A percentile compares a stretch with the other conserved stretches of the same genome.
phyloP scores from a whole-genome alignment of 2,329 filamentous ascomycete genomes.

The Aspergillus versicolor region DNA sequence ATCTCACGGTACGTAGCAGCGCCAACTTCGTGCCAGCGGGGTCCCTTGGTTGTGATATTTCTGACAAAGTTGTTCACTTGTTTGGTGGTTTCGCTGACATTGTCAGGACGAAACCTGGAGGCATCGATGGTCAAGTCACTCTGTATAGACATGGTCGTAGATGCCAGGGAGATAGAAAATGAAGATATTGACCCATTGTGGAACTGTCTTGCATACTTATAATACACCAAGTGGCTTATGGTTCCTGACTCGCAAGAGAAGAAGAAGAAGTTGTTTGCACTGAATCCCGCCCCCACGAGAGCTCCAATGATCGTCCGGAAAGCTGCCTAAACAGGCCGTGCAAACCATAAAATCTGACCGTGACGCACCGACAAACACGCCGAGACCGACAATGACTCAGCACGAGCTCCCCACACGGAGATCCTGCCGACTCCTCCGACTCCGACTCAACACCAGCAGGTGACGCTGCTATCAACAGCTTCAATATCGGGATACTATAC shows the following conservation, averaged over 20 bases:
- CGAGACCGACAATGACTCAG: background rate
- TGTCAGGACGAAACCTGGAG: conserved; percentile 7
- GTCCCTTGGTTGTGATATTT: conserved; percentile 25
- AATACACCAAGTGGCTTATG: background rate
- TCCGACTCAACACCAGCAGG: too few relatives aligned
- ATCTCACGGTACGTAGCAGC: conserved; percentile 56
- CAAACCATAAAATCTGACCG: background rate
- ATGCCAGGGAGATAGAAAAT: background rate
- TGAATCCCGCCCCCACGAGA: too few relatives aligned
- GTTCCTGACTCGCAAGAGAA: too few relatives aligned
- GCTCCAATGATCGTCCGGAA: background rate
- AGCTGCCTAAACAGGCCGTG: background rate
- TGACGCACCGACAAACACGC: background rate
- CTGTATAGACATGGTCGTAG: conserved; percentile 4
- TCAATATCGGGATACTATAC: too few relatives aligned
- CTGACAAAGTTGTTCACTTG: background rate
- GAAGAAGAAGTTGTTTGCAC: too few relatives aligned
- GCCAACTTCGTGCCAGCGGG: conserved; percentile 57
- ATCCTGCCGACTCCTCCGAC: too few relatives aligned
- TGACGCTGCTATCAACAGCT: too few relatives aligned
- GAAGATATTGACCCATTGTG: background rate
- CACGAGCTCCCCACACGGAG: background rate
- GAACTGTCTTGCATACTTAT: background rate
- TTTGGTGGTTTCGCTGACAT: conserved; percentile 36
- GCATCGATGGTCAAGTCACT: conserved; percentile 6